A percentile compares a stretch with the other conserved stretches of the same genome.
phyloP scores from a whole-genome alignment of 2,329 filamentous ascomycete genomes.

The Claviceps spartinae region DNA sequence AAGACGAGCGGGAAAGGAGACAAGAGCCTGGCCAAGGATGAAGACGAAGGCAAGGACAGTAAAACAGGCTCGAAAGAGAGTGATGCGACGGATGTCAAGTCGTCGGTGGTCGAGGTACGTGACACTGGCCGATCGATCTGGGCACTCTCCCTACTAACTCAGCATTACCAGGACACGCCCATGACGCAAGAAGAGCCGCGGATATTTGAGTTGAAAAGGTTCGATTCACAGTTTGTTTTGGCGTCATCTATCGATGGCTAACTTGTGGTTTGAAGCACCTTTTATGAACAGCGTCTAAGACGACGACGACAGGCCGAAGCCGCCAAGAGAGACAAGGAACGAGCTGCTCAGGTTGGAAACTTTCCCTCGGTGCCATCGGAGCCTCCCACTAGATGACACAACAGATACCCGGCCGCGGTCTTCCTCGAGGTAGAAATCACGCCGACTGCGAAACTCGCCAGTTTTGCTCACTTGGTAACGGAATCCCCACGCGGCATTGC shows the following conservation, averaged over 20 bases:
- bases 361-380: constrained; percentile 77
- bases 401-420: too few relatives aligned
- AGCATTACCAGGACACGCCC: constrained; percentile 5
- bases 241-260: neutral
- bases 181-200: constrained; percentile 53
- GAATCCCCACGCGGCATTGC: too few relatives aligned
- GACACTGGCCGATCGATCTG: neutral
- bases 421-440: too few relatives aligned
- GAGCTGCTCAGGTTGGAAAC: constrained; percentile 60
- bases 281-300: constrained; percentile 75
- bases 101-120: constrained; percentile 5
- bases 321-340: constrained; percentile 68
- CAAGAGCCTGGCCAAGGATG: constrained; percentile 21
- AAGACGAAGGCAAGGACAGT: constrained; percentile 15
- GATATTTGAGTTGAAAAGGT: constrained; percentile 77
- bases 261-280: constrained; percentile 39
- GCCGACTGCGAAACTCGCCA: neutral
- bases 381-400: constrained; percentile 22
- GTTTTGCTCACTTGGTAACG: neutral
- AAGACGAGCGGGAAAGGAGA: constrained; percentile 31
- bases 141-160: neutral
- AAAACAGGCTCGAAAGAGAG: constrained; percentile 16
- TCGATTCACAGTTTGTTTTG: constrained; percentile 2
- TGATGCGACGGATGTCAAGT: neutral
- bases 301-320: constrained; percentile 40